Conservation (phyloP, 1,284 basidiomycete genomes). For the Ganoderma multipileum region DNA sequence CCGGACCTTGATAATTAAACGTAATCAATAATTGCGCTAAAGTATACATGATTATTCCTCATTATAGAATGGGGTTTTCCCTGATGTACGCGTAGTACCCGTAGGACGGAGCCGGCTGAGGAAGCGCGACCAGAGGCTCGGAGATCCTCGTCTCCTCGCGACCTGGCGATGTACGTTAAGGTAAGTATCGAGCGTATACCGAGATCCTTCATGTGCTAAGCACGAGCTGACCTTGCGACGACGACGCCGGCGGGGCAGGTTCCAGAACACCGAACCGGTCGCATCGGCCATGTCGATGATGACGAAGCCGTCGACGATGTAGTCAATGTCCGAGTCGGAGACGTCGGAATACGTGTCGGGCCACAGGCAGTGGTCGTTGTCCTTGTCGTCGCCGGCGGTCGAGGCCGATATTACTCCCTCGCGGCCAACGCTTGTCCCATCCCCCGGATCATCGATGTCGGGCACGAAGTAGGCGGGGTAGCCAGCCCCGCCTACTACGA, state of each 20-base stretch:
- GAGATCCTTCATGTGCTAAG: too few species aligned
- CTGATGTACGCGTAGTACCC: not conserved
- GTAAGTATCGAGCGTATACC: not conserved
- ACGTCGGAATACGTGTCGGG: not conserved
- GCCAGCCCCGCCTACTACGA: not conserved
- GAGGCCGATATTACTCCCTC: too few species aligned
- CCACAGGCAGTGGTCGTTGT: not conserved
- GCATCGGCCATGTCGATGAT: constrained; percentile 1
- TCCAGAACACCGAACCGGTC: not conserved
- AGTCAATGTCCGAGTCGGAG: constrained; percentile 1
- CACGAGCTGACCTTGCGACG: not conserved
- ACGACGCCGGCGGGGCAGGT: not conserved
- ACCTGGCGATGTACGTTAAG: not conserved
- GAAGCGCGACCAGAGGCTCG: not conserved
- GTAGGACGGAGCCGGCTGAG: not conserved
- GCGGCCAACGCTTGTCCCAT: not conserved
- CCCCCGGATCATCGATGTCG: not conserved
- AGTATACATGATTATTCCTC: too few species aligned
- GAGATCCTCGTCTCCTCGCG: not conserved
- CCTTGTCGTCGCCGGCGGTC: not conserved
- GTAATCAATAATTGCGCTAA: too few species aligned
- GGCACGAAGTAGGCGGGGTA: constrained; percentile 1
- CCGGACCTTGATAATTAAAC: too few species aligned
- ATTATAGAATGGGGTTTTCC: too few species aligned
- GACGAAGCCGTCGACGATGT: constrained; percentile 2